Percentiles rank a stretch among this genome's conserved stretches.
phyloP scores from a whole-genome alignment of 208 protist genomes.

The Wallacemonas collosoma region DNA sequence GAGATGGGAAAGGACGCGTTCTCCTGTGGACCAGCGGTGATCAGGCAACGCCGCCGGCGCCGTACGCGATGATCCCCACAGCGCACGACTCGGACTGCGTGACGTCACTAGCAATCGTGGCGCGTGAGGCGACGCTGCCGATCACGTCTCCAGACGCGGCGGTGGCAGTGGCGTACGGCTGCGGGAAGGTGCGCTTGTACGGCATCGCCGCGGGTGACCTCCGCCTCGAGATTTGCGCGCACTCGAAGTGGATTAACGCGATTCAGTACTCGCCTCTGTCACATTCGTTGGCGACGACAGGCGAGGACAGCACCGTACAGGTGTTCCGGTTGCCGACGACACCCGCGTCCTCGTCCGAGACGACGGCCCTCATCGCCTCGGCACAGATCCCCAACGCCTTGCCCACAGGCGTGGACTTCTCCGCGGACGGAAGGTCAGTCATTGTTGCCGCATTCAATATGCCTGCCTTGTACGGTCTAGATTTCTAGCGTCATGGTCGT shows the following conservation, averaged over 20 bases:
- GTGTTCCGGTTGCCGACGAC: slow-evolving; percentile 30
- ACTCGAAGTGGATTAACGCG: slow-evolving; percentile 66
- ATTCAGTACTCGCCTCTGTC: slow-evolving; percentile 28
- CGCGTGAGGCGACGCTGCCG: neutral
- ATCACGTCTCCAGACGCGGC: slow-evolving; percentile 13
- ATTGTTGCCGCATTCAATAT: slow-evolving; percentile 8
- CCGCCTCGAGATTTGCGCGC: slow-evolving; percentile 48
- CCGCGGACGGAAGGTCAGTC: neutral
- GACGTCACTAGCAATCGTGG: slow-evolving; percentile 40
- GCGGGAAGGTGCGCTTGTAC: slow-evolving; percentile 53
- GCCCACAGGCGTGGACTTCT: slow-evolving; percentile 28
- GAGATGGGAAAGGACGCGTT: slow-evolving; percentile 42
- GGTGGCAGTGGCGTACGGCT: slow-evolving; percentile 52
- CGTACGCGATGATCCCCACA: slow-evolving; percentile 19
- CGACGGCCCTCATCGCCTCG: slow-evolving; percentile 15
- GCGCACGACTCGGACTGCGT: slow-evolving; percentile 43
- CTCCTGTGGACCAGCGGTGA: slow-evolving; percentile 43
- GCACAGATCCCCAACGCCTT: slow-evolving; percentile 23
- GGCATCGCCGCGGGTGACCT: slow-evolving; percentile 28
- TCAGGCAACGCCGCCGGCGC: slow-evolving; percentile 14
- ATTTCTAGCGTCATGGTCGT: neutral
- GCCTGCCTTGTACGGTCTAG: neutral
- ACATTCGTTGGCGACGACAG: slow-evolving; percentile 36
- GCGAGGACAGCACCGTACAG: slow-evolving; percentile 57
- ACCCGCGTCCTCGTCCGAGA: neutral